Conservation (phyloP, 1,139 yeast species). For the Protomyces gravidus region DNA sequence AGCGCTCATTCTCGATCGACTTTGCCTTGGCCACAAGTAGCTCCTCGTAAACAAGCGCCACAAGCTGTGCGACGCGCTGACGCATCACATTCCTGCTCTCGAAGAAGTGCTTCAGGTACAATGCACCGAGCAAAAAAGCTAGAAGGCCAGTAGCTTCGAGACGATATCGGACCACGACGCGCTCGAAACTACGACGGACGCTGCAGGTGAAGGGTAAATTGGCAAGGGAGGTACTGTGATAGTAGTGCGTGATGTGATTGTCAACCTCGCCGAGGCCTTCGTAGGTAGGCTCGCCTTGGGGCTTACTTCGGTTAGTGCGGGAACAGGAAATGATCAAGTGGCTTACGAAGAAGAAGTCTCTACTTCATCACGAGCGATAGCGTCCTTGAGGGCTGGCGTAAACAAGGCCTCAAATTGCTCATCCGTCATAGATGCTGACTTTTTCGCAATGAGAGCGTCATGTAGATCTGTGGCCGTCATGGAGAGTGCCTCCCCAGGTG, state of each 20-base stretch:
- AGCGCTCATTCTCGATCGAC: constrained; percentile 10
- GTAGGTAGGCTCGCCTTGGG: constrained; percentile 6
- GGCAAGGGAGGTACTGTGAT: constrained; percentile 42
- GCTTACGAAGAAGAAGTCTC: constrained; percentile 17
- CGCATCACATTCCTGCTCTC: constrained; percentile 8
- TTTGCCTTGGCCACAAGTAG: constrained; percentile 7
- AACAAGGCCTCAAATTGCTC: constrained; percentile 80
- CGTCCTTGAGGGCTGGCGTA: constrained; percentile 59
- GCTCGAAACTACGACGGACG: constrained; percentile 36
- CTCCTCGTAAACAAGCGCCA: constrained; percentile 17
- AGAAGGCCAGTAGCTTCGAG: constrained; percentile 35
- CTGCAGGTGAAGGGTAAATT: constrained; percentile 41
- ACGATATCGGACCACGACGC: constrained; percentile 40
- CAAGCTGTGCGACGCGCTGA: constrained; percentile 8
- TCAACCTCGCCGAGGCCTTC: constrained; percentile 9
- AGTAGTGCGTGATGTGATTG: constrained; percentile 32
- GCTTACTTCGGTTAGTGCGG: constrained; percentile 23
- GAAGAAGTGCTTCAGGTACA: constrained; percentile 15
- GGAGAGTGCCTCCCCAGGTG: constrained; percentile 34
- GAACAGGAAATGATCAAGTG: neutral
- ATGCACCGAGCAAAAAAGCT: neutral
- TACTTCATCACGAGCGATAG: constrained; percentile 39
- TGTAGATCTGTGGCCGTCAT: constrained; percentile 39
- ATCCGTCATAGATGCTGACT: constrained; percentile 52
- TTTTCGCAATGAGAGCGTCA: constrained; percentile 36